Base-by-base conservation (phyloP, 2,329 filamentous ascomycete genomes). In the Colletotrichum echinochloae region DNA sequence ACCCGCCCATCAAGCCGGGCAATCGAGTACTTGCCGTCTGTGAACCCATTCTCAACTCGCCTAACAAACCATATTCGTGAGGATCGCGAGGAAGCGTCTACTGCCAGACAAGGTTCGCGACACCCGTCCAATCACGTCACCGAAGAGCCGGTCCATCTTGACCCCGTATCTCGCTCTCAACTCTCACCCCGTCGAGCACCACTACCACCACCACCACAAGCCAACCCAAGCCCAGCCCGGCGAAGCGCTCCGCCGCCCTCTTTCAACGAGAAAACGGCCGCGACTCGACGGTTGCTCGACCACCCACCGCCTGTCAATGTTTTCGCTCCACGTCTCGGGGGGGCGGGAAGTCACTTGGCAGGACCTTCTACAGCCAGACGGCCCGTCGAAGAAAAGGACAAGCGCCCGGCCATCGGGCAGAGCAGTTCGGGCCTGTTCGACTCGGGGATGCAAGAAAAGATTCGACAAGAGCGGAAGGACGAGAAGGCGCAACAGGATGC, bases 401-500 rank as follows among this genome's bases (percentile, higher is more conserved):
- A 20, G n/a, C 59, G 30, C 2, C 16, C 23, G 6, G 44, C 46
- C 16, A 5, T 3, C 2, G 5, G 16, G 11, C 59, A n/a, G 14
- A 16, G n/a, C n/a, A 46, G 33, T 9, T 20, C 46, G 5, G 33
- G 59, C n/a, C 16, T 70, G n/a, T 70, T 70, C 23, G 35, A 26
- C 12, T 5, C 39, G 3, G 63, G 28, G 9, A 66, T 70, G 63
- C 56, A 20, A 14, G 28, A 49, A 6, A 56, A 23, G 14, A n/a
- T 70, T 2, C 46, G 48, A 6, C 20, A 44, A 30, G 67, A 70
- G 37, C 67, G 39, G 2, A 16, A 56, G 41, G 49, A 61, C n/a
- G 67, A 70, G 16, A 30, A 51, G 8, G 63, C 41, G 18, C 48
- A 67, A 23, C 56, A 66, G 18, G 37, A 61, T 16, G 57, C 56